phyloP scores from a whole-genome alignment of 305 asterid genomes.

The Fraxinus platypoda region DNA sequence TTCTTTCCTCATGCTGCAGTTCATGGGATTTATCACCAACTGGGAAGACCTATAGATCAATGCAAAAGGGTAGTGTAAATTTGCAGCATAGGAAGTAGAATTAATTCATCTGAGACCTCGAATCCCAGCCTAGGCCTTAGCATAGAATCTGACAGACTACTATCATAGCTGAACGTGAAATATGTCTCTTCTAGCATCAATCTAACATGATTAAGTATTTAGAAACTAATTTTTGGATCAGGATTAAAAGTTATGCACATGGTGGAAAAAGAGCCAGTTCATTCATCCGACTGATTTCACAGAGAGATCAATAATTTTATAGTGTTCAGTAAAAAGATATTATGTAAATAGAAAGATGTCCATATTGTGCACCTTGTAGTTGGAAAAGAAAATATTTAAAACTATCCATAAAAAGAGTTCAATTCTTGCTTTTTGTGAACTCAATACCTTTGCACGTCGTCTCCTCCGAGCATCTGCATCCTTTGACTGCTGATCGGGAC shows the following conservation, averaged over 20 bases:
- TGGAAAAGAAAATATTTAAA: neutral
- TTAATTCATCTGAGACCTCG: neutral
- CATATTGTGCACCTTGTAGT: constrained; percentile 7
- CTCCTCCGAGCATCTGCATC: constrained; percentile 68
- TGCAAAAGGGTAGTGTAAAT: constrained; percentile 25
- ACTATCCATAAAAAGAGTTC: neutral
- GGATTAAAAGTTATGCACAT: neutral
- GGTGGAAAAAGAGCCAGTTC: neutral
- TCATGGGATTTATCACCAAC: constrained; percentile 55
- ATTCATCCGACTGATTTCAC: constrained; percentile 2
- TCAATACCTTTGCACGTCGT: constrained; percentile 83
- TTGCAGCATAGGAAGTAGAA: constrained; percentile 26
- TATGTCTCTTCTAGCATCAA: neutral
- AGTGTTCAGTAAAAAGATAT: neutral
- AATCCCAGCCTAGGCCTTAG: neutral
- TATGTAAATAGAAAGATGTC: neutral
- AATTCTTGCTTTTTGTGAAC: constrained; percentile 1
- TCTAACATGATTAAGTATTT: constrained; percentile 2
- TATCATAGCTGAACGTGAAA: neutral
- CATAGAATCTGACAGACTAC: neutral
- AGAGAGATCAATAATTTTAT: neutral
- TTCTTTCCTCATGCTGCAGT: constrained; percentile 50
- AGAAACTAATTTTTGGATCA: neutral
- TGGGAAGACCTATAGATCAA: constrained; percentile 55
- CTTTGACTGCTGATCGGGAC: constrained; percentile 83